Percentiles rank a stretch among this genome's conserved stretches.
Conservation (phyloP, 331 rosid genomes). For the Telfairia occidentalis region DNA sequence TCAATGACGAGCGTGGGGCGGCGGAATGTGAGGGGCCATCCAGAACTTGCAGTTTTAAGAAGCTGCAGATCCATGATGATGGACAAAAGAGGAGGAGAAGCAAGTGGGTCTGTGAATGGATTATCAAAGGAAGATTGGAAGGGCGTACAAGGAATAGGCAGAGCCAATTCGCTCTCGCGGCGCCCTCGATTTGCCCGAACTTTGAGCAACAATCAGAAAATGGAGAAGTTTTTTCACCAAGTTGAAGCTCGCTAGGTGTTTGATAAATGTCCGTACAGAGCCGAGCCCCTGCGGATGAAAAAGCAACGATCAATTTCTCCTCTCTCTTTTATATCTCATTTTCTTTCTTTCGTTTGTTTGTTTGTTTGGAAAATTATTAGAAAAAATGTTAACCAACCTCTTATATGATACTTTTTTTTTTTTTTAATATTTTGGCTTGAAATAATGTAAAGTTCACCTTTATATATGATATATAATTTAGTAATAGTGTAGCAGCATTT, state of each 20-base stretch:
- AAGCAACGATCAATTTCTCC: no score
- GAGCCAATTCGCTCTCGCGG: slow-evolving; percentile 7
- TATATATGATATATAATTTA: background rate
- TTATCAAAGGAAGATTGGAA: slow-evolving; percentile 1
- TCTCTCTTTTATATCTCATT: background rate
- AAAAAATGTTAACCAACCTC: background rate
- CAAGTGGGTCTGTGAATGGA: background rate
- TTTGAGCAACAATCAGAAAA: slow-evolving; percentile 11
- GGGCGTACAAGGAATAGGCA: slow-evolving; percentile 3
- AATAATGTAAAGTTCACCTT: background rate
- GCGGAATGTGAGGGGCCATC: background rate
- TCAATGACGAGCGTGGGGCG: background rate
- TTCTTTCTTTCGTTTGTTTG: background rate
- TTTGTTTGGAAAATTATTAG: background rate
- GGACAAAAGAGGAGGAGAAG: background rate
- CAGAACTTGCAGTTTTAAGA: slow-evolving; percentile 13
- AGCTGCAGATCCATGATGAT: slow-evolving; percentile 13
- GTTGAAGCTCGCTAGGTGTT: background rate
- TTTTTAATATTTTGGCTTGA: background rate
- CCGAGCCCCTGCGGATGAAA: background rate
- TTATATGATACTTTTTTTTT: background rate
- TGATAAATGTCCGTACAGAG: background rate
- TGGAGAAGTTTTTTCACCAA: background rate
- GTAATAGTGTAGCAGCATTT: no score
- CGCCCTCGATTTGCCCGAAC: slow-evolving; percentile 11